phyloP scores from a whole-genome alignment of 257 asterid genomes.

The Parsonsia alboflavescens region DNA sequence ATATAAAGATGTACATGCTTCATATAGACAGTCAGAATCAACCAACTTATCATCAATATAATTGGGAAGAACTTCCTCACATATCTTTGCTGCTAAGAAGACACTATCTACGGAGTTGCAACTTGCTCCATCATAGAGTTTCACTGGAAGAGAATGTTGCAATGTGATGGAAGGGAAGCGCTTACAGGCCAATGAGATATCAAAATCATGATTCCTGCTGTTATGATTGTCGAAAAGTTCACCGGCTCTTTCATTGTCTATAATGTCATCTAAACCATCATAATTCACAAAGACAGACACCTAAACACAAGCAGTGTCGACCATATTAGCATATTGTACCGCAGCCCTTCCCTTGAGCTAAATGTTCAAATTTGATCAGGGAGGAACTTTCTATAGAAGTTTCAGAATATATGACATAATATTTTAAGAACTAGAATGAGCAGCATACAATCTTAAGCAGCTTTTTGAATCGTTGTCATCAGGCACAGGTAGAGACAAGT shows the following conservation, averaged over 20 bases:
- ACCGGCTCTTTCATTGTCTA: constrained; percentile 36
- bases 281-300: constrained; percentile 62
- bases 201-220: constrained; percentile 39
- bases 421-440: neutral
- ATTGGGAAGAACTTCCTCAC: constrained; percentile 45
- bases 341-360: neutral
- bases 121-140: constrained; percentile 57
- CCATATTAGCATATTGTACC: neutral
- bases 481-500: neutral
- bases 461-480: neutral
- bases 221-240: constrained; percentile 35
- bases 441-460: neutral
- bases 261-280: constrained; percentile 53
- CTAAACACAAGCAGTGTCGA: constrained; percentile 31
- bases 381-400: neutral
- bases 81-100: constrained; percentile 45
- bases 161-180: constrained; percentile 65
- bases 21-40: constrained; percentile 37
- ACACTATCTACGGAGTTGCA: constrained; percentile 36
- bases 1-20: constrained; percentile 35
- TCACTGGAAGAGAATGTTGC: constrained; percentile 63
- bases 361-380: neutral
- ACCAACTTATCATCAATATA: constrained; percentile 44
- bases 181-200: constrained; percentile 56
- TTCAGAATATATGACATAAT: neutral